phyloP scores from a whole-genome alignment of 495 filamentous ascomycete genomes.

The Xylaria bambusicola region DNA sequence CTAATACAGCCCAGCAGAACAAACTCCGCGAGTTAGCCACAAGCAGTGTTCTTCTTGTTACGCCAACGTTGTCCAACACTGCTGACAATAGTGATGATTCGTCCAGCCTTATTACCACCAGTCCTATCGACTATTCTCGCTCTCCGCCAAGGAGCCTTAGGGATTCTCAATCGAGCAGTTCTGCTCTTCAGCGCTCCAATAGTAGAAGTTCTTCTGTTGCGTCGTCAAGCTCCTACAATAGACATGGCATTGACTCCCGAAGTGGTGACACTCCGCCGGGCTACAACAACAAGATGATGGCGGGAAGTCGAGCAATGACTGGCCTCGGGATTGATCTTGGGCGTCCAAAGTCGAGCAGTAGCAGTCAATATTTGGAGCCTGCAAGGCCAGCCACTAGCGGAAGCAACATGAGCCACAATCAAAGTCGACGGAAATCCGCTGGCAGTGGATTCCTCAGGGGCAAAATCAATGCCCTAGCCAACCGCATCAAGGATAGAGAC shows the following conservation, averaged over 20 bases:
- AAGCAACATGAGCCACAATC: constrained; percentile 19
- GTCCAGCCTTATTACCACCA: constrained; percentile 46
- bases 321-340: constrained; percentile 29
- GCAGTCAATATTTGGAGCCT: constrained; percentile 24
- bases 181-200: constrained; percentile 36
- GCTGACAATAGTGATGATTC: constrained; percentile 54
- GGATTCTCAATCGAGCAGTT: constrained; percentile 42
- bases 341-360: constrained; percentile 31
- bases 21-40: constrained; percentile 78
- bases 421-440: constrained; percentile 26
- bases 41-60: constrained; percentile 55
- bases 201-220: constrained; percentile 52
- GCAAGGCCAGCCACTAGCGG: constrained; percentile 20
- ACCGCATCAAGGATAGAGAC: constrained; percentile 40
- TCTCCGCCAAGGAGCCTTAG: constrained; percentile 49
- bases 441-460: constrained; percentile 40
- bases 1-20: constrained; percentile 73
- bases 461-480: constrained; percentile 41
- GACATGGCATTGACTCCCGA: constrained; percentile 19
- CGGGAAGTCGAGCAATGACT: constrained; percentile 34
- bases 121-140: constrained; percentile 52
- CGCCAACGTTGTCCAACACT: constrained; percentile 34
- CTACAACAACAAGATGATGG: constrained; percentile 43
- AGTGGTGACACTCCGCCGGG: constrained; percentile 31
- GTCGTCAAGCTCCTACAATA: constrained; percentile 42